A percentile compares a stretch with the other conserved stretches of the same genome.
These are phyloP conservation scores for Dunaliella primolecta DNA, from an alignment of 139 green algal species.

Conservation along the genomic window DNA sequence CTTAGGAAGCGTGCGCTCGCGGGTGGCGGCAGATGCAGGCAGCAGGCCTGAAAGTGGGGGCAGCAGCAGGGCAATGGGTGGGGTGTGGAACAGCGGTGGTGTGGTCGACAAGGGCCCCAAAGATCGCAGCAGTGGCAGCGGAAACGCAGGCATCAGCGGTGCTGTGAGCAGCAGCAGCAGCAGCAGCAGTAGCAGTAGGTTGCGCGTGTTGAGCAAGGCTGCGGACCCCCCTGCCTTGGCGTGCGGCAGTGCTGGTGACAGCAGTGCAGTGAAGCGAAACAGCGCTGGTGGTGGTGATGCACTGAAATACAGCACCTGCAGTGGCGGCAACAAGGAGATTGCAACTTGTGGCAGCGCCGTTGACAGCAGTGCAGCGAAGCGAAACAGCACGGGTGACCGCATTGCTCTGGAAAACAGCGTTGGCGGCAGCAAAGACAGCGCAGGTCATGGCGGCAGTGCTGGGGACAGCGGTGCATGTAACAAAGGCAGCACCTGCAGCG, in stretches of 20 bases:
- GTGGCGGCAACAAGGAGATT: background rate
- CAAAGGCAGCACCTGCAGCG: background rate
- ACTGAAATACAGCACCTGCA: background rate
- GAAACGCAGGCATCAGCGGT: background rate
- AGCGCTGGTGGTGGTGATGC: background rate
- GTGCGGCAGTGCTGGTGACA: background rate
- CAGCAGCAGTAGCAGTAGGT: background rate
- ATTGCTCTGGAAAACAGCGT: too few species aligned
- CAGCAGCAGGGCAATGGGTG: background rate
- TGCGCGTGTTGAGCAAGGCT: background rate
- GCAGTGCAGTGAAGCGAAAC: background rate
- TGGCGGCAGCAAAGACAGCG: too few species aligned
- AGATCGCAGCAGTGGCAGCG: background rate
- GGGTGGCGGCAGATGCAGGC: too few species aligned
- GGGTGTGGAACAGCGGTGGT: too few species aligned
- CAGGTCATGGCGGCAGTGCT: too few species aligned
- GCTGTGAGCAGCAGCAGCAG: slow-evolving; percentile 24
- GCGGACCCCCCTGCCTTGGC: background rate
- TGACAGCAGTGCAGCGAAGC: too few species aligned
- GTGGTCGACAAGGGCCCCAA: too few species aligned
- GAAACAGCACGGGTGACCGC: too few species aligned
- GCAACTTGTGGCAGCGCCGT: background rate
- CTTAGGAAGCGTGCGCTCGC: too few species aligned
- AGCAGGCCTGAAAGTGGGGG: background rate
- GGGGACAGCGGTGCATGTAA: background rate